Percentiles rank a stretch among this genome's conserved stretches.
Conservation (phyloP, 1,139 yeast species). For the Diutina sp. region DNA sequence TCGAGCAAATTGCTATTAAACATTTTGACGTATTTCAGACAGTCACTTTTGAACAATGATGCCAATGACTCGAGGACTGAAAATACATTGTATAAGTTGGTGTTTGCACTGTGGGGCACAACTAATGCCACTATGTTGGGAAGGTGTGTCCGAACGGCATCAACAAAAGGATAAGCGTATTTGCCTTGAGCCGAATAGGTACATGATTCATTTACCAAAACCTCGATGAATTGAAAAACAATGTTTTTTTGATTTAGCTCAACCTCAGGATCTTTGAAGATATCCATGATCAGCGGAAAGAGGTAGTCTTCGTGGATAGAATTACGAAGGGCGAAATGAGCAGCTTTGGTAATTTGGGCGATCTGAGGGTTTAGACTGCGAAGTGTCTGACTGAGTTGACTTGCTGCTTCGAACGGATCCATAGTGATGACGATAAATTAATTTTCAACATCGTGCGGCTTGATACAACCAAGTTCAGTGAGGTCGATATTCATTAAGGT, state of each 20-base stretch:
- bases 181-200: conserved; percentile 20
- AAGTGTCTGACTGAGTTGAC: conserved; percentile 53
- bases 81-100: conserved; percentile 37
- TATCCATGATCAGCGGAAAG: conserved; percentile 57
- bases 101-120: conserved; percentile 33
- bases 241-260: conserved; percentile 55
- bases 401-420: conserved; percentile 74
- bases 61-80: conserved; percentile 26
- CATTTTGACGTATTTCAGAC: conserved; percentile 12
- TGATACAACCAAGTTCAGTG: not conserved
- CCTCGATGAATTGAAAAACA: conserved; percentile 57
- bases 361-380: conserved; percentile 51
- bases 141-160: conserved; percentile 23
- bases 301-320: conserved; percentile 58
- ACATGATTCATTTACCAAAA: conserved; percentile 30
- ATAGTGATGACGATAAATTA: conserved; percentile 14
- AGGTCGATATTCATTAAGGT: too few relatives aligned
- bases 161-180: conserved; percentile 33
- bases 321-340: conserved; percentile 47
- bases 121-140: conserved; percentile 38
- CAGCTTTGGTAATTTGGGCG: conserved; percentile 39
- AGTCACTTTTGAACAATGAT: conserved; percentile 19
- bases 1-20: conserved; percentile 19
- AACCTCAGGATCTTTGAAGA: conserved; percentile 32
- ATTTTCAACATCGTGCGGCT: not conserved